Percentiles rank a stretch among this genome's conserved stretches.
Evolutionary conservation across 1,284 basidiomycete species (phyloP).

Genomic region (Boletus coffeatus): DNA sequence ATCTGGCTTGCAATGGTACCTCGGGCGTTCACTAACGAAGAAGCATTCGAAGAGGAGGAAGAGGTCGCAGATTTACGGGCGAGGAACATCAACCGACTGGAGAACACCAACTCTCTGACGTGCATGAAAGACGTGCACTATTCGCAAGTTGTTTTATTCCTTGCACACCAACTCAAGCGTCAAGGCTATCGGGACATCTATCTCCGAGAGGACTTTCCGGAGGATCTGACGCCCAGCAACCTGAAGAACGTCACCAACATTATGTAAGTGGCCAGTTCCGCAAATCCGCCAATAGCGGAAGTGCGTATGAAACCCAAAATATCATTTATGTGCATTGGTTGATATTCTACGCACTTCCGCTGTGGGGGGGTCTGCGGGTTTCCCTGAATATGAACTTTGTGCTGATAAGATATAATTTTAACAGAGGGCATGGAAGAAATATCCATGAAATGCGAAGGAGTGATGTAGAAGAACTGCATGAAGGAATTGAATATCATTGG

Average conservation of each 20-base stretch:
- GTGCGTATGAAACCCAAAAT: neutral
- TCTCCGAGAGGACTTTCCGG: neutral
- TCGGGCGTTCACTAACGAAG: neutral
- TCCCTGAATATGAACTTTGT: too few relatives aligned
- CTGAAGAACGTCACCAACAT: neutral
- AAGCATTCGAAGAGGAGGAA: neutral
- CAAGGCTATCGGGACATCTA: neutral
- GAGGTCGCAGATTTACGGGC: neutral
- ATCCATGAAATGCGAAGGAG: neutral
- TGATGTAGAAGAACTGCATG: neutral
- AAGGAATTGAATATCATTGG: neutral
- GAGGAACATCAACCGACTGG: neutral
- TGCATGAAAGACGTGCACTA: neutral
- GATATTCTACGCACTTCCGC: neutral
- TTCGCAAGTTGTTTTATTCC: neutral
- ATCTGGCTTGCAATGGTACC: slow-evolving; percentile 5
- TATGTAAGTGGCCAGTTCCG: neutral
- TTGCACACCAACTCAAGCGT: neutral
- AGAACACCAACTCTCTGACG: neutral
- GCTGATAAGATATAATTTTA: too few relatives aligned
- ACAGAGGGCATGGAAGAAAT: neutral
- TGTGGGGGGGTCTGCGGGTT: neutral
- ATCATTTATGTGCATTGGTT: neutral
- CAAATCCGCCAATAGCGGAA: neutral
- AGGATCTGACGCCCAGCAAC: neutral